A percentile compares a stretch with the other conserved stretches of the same genome.
Evolutionary conservation across 1,284 basidiomycete genomes (phyloP).

Genomic region (Cutaneotrichosporon daszewskae): DNA sequence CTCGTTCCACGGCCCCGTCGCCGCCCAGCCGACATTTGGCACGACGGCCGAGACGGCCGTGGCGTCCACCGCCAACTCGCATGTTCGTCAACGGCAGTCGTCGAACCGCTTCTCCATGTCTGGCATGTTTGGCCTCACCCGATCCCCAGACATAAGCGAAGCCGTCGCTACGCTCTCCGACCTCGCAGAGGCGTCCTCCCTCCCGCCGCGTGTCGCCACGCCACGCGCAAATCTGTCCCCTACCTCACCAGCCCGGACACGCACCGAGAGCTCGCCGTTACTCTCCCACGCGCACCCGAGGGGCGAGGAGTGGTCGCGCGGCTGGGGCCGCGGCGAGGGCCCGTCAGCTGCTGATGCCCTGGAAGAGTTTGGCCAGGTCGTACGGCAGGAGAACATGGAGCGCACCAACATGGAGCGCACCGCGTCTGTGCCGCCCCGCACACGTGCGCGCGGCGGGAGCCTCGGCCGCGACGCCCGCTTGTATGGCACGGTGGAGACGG

Average conservation of each 20-base stretch:
- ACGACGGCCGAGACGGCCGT: slow-evolving; percentile 32
- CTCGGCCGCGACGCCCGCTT: slow-evolving; percentile 36
- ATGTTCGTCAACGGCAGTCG: neutral
- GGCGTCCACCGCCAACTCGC: slow-evolving; percentile 12
- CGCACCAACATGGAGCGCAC: slow-evolving; percentile 6
- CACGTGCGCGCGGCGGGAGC: slow-evolving; percentile 30
- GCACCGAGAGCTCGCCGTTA: slow-evolving; percentile 17
- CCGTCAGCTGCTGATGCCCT: slow-evolving; percentile 35
- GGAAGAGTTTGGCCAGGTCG: slow-evolving; percentile 39
- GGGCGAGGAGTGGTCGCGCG: slow-evolving; percentile 37
- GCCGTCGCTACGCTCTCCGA: slow-evolving; percentile 30
- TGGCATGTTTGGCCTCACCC: slow-evolving; percentile 31
- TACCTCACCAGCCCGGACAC: slow-evolving; percentile 12
- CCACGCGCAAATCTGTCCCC: slow-evolving; percentile 1
- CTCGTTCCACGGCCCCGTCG: slow-evolving; percentile 34
- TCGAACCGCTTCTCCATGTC: slow-evolving; percentile 35
- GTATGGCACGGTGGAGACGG: slow-evolving; percentile 11
- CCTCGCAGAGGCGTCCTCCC: slow-evolving; percentile 30
- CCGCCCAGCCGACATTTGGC: slow-evolving; percentile 31
- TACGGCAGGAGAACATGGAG: slow-evolving; percentile 28
- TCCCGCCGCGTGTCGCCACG: slow-evolving; percentile 8
- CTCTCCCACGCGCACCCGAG: slow-evolving; percentile 14
- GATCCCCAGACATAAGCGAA: slow-evolving; percentile 23
- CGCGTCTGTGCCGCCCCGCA: slow-evolving; percentile 5
- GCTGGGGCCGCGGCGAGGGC: slow-evolving; percentile 40